Evolutionary conservation across 177 flowering plant genomes (phyloP).

Genomic region (Vitis hybrid): DNA sequence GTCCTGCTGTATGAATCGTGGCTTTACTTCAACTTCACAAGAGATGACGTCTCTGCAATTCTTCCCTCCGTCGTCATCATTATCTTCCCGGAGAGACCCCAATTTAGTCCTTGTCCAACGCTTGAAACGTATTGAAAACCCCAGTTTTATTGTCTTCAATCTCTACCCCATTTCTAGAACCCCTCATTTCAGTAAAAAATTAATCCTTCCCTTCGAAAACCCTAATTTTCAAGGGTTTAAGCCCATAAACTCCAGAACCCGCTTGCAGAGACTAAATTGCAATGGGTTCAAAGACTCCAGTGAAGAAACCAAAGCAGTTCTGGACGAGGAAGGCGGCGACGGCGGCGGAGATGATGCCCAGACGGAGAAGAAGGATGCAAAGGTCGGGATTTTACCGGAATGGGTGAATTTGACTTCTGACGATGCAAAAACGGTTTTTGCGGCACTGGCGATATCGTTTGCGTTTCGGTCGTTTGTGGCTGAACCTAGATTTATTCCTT

Average conservation of each 20-base stretch:
- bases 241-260: slow-evolving; percentile 6
- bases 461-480: slow-evolving; percentile 88
- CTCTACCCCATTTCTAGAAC: slow-evolving; percentile 17
- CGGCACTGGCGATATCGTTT: slow-evolving; percentile 73
- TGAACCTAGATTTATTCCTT: slow-evolving; percentile 95
- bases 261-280: slow-evolving; percentile 28
- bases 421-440: slow-evolving; percentile 84
- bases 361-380: slow-evolving; percentile 31
- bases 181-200: slow-evolving; percentile 11
- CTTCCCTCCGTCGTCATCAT: slow-evolving; percentile 32
- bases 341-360: slow-evolving; percentile 50
- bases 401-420: slow-evolving; percentile 76
- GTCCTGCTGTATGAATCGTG: not conserved
- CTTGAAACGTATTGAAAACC: slow-evolving; percentile 19
- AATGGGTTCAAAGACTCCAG: slow-evolving; percentile 43
- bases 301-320: slow-evolving; percentile 47
- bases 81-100: slow-evolving; percentile 20
- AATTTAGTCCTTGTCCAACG: slow-evolving; percentile 11
- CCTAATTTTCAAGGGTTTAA: slow-evolving; percentile 14
- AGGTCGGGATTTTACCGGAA: slow-evolving; percentile 52
- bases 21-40: not conserved
- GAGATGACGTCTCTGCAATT: slow-evolving; percentile 33
- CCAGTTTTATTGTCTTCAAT: slow-evolving; percentile 16
- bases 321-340: slow-evolving; percentile 41
- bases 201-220: slow-evolving; percentile 19